phyloP scores from a whole-genome alignment of 2,329 filamentous ascomycete species.

The Exutisphaerella laricina region DNA sequence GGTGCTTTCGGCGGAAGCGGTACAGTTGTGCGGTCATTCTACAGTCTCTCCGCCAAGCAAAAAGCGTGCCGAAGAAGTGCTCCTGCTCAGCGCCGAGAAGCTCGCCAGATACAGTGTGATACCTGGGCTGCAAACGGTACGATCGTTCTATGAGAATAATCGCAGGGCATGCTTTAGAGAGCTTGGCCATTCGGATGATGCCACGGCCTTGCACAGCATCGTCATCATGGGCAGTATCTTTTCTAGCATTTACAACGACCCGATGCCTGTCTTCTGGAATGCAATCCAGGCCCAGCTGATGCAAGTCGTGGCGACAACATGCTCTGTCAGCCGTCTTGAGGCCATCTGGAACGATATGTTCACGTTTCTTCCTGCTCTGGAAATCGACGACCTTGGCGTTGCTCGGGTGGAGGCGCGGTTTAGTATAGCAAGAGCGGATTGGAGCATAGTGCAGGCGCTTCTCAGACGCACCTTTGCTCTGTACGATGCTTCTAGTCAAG shows the following conservation, averaged over 20 bases:
- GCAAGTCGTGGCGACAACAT: constrained; percentile 17
- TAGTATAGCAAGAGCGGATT: constrained; percentile 42
- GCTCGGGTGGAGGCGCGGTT: constrained; percentile 39
- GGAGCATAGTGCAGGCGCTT: constrained; percentile 45
- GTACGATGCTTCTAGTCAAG: constrained; percentile 40
- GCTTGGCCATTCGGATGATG: constrained; percentile 43
- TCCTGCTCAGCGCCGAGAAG: constrained; percentile 34
- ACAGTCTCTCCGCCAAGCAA: constrained; percentile 15
- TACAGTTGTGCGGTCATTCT: constrained; percentile 30
- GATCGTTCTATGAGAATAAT: constrained; percentile 43
- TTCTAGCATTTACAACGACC: constrained; percentile 29
- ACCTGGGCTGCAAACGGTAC: constrained; percentile 31
- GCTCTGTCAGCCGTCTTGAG: constrained; percentile 32
- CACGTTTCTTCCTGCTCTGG: constrained; percentile 48
- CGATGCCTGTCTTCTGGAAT: constrained; percentile 41
- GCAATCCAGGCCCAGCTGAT: constrained; percentile 36
- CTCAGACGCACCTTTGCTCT: constrained; percentile 44
- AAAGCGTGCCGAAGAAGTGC: constrained; percentile 27
- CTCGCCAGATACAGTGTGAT: constrained; percentile 33
- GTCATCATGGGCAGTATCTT: constrained; percentile 43
- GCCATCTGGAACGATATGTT: constrained; percentile 44
- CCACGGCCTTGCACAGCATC: constrained; percentile 42
- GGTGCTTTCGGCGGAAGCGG: constrained; percentile 30
- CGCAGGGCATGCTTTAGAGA: constrained; percentile 40
- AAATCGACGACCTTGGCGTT: constrained; percentile 49